These are phyloP conservation scores for Mycena venus DNA, from an alignment of 768 basidiomycete genomes.

Conservation along the genomic window DNA sequence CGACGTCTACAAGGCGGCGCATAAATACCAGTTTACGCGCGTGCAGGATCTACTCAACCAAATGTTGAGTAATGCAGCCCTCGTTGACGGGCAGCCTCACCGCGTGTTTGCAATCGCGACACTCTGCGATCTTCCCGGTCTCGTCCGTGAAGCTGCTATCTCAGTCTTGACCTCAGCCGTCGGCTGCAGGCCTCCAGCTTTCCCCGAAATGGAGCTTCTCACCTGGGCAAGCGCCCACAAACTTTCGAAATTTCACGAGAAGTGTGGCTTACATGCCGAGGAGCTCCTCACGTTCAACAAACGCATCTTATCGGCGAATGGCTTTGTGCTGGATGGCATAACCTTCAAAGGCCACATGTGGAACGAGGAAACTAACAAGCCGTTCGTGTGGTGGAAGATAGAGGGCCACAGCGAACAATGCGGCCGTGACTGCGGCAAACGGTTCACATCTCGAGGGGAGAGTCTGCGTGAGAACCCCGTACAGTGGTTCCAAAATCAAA, in stretches of 20 bases:
- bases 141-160: not conserved
- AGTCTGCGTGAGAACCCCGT: too few relatives aligned
- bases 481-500: too few relatives aligned
- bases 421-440: too few relatives aligned
- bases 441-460: too few relatives aligned
- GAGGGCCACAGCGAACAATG: too few relatives aligned
- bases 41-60: not conserved
- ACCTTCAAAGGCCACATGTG: too few relatives aligned
- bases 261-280: not conserved
- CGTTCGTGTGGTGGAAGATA: too few relatives aligned
- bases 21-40: not conserved
- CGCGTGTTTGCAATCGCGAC: not conserved
- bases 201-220: not conserved
- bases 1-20: not conserved
- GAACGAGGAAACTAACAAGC: too few relatives aligned
- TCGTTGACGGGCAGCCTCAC: not conserved
- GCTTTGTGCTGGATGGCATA: too few relatives aligned
- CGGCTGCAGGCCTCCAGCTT: not conserved
- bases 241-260: not conserved
- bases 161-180: not conserved
- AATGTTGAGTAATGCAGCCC: not conserved
- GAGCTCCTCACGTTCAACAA: too few relatives aligned
- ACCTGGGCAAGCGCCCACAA: not conserved
- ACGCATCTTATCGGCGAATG: too few relatives aligned
- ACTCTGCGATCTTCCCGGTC: not conserved